Evolutionary conservation across 352 stramenopile species (phyloP).

Genomic region (Labyrinthula sp.): DNA sequence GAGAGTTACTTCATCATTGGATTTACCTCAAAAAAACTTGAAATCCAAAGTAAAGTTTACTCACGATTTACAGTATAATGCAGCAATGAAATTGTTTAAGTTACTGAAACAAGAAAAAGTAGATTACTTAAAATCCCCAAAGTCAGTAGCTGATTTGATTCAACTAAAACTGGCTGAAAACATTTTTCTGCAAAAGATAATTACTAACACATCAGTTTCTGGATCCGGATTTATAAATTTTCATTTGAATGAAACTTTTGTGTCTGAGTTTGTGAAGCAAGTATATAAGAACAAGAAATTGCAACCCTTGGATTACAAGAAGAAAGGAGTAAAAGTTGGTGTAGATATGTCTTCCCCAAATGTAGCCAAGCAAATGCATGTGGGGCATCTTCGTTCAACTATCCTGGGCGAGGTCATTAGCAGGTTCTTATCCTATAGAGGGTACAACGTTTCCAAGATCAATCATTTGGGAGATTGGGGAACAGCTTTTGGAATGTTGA

Average conservation of each 20-base stretch:
- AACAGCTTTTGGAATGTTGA: slow-evolving; percentile 99
- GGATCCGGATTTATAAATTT: slow-evolving; percentile 93
- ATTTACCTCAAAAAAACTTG: too few relatives aligned
- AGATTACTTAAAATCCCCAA: too few relatives aligned
- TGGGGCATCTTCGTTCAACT: slow-evolving; percentile 66
- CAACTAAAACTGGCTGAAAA: too few relatives aligned
- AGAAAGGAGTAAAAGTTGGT: slow-evolving; percentile 45
- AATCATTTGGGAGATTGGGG: slow-evolving; percentile 85
- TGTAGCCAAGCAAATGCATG: slow-evolving; percentile 84
- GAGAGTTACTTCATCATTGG: too few relatives aligned
- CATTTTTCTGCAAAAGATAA: too few relatives aligned
- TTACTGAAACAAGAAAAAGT: too few relatives aligned
- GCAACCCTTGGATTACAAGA: slow-evolving; percentile 36
- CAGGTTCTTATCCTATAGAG: slow-evolving; percentile 60
- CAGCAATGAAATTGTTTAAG: too few relatives aligned
- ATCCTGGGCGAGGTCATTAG: slow-evolving; percentile 72
- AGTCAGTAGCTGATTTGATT: too few relatives aligned
- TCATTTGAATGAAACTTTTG: slow-evolving; percentile 60
- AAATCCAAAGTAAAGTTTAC: too few relatives aligned
- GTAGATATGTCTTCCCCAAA: slow-evolving; percentile 78
- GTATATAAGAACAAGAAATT: slow-evolving; percentile 47
- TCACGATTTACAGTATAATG: too few relatives aligned
- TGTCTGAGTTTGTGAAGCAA: slow-evolving; percentile 48
- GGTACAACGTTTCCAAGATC: slow-evolving; percentile 49
- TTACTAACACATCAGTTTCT: slow-evolving; percentile 57